phyloP scores from a whole-genome alignment of 78 protist species.

The Isochrysis galbana region DNA sequence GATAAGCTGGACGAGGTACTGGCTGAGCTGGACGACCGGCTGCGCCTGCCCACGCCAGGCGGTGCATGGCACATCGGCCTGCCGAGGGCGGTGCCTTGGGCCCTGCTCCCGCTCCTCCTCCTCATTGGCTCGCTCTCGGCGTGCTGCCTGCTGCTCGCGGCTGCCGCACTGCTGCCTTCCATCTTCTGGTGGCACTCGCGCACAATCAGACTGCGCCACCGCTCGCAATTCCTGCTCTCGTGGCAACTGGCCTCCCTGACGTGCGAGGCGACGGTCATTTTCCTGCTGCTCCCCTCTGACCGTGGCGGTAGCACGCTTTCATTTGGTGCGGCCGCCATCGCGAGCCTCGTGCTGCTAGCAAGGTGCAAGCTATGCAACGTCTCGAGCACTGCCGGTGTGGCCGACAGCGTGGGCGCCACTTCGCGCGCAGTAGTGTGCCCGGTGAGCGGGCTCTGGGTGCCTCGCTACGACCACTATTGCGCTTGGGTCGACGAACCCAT shows the following conservation, averaged over 20 bases:
- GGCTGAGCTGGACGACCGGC: background rate
- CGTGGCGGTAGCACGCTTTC: background rate
- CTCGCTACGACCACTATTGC: background rate
- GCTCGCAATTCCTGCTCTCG: background rate
- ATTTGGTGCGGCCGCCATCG: background rate
- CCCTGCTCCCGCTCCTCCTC: background rate
- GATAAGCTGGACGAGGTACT: background rate
- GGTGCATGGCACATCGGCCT: background rate
- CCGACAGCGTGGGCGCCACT: background rate
- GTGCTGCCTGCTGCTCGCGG: background rate
- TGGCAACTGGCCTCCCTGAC: background rate
- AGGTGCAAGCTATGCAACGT: background rate
- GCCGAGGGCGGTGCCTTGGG: background rate
- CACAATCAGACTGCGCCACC: background rate
- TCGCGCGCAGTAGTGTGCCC: background rate
- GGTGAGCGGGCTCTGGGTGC: background rate
- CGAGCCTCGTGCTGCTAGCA: background rate
- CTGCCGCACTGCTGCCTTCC: background rate
- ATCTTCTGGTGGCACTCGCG: background rate
- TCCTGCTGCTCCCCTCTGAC: background rate
- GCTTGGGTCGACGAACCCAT: background rate
- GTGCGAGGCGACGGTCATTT: background rate
- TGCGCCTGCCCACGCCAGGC: background rate
- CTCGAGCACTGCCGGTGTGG: background rate
- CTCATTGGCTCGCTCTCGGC: background rate